Evolutionary conservation across 768 basidiomycete genomes (phyloP).

Genomic region (Termitomyces sp.): DNA sequence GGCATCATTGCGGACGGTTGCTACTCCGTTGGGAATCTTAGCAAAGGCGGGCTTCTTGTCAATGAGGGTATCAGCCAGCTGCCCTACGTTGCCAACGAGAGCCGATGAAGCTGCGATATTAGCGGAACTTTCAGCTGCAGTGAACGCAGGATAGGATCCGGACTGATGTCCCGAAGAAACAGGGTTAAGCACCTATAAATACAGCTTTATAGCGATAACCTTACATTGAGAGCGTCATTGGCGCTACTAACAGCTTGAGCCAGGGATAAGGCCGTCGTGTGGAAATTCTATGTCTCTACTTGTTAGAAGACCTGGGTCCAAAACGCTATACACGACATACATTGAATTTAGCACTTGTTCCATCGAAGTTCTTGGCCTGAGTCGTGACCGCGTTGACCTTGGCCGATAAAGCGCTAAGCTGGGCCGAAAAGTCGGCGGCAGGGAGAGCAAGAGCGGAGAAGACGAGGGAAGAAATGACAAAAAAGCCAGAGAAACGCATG

Average conservation of each 20-base stretch:
- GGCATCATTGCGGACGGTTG: not conserved
- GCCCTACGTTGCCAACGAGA: not conserved
- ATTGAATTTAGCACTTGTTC: not conserved
- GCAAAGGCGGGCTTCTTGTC: not conserved
- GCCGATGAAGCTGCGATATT: not conserved
- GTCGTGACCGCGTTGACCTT: not conserved
- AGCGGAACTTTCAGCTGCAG: not conserved
- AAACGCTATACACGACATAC: not conserved
- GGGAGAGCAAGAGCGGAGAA: not conserved
- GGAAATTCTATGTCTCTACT: not conserved
- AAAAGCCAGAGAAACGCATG: not conserved
- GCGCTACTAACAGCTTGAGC: rapidly evolving
- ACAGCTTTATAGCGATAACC: not conserved
- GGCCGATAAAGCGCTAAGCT: not conserved
- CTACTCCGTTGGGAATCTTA: not conserved
- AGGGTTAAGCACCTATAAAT: not conserved
- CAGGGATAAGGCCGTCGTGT: not conserved
- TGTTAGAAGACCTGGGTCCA: too few relatives aligned
- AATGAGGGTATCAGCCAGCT: not conserved
- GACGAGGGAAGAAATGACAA: not conserved
- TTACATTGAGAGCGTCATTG: not conserved
- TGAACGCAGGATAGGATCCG: not conserved
- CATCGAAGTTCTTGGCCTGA: not conserved
- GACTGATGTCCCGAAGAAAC: not conserved
- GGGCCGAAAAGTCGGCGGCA: not conserved